Evolutionary conservation across 2,329 filamentous ascomycete genomes (phyloP).

Genomic region (Sarocladium brachiariae): DNA sequence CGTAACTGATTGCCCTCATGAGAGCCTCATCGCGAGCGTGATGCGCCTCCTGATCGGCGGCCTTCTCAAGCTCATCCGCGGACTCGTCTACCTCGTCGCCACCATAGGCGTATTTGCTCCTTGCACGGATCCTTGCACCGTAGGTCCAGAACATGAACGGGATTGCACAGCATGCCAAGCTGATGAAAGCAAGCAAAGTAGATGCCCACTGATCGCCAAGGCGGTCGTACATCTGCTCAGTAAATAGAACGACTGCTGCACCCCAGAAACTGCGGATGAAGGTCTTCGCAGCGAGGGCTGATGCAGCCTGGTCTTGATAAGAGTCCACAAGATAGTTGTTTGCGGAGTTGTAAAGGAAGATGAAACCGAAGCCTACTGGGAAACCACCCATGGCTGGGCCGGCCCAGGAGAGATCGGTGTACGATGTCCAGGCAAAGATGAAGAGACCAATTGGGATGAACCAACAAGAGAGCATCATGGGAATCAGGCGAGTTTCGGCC

Average conservation of each 20-base stretch:
- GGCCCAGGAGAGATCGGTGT: conserved; percentile 57
- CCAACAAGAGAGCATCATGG: conserved; percentile 76
- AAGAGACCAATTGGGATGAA: conserved; percentile 55
- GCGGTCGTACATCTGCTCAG: conserved; percentile 69
- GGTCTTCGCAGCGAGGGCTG: conserved; percentile 74
- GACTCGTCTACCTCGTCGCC: conserved; percentile 36
- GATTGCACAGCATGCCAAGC: conserved; percentile 71
- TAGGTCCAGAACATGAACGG: conserved; percentile 77
- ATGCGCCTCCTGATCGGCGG: conserved; percentile 18
- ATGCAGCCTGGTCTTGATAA: conserved; percentile 67
- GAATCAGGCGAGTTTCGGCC: conserved; percentile 70
- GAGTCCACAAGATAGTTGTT: conserved; percentile 66
- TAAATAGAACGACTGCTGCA: conserved; percentile 70
- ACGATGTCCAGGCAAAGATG: conserved; percentile 58
- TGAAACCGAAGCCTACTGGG: conserved; percentile 72
- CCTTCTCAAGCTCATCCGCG: conserved; percentile 28
- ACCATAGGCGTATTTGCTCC: conserved; percentile 68
- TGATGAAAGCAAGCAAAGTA: conserved; percentile 64
- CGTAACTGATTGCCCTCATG: conserved; percentile 37
- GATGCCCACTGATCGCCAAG: conserved; percentile 73
- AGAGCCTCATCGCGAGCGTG: conserved; percentile 29
- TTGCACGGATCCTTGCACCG: conserved; percentile 62
- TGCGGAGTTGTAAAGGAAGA: conserved; percentile 74
- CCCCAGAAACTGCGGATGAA: conserved; percentile 77
- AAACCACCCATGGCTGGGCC: conserved; percentile 66